These are phyloP conservation scores for Corchorus olitorius DNA, from an alignment of 345 rosid genomes.

Conservation along the genomic window DNA sequence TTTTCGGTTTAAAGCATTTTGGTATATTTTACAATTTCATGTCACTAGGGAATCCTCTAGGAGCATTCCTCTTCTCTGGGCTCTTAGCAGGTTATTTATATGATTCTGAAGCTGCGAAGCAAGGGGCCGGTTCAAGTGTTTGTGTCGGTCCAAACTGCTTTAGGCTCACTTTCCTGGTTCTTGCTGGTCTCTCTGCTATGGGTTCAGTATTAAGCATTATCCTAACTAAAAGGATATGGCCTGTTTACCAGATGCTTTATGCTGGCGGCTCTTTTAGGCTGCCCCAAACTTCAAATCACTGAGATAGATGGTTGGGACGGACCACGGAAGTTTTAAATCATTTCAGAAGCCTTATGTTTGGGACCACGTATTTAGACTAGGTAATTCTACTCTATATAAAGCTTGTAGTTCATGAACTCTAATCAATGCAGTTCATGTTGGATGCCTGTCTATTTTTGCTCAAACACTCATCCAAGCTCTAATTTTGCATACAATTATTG, in stretches of 20 bases:
- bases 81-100: conserved; percentile 61
- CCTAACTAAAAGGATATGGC: conserved; percentile 49
- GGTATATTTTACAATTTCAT: conserved; percentile 61
- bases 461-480: background rate
- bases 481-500: background rate
- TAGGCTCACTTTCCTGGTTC: conserved; percentile 60
- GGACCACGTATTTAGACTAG: background rate
- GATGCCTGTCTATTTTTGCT: conserved; percentile 1
- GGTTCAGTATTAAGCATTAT: conserved; percentile 50
- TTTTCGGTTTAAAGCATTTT: conserved; percentile 63
- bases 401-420: background rate
- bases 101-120: conserved; percentile 61
- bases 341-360: background rate
- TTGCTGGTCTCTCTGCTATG: conserved; percentile 50
- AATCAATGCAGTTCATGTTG: background rate
- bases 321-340: background rate
- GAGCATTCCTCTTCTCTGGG: conserved; percentile 67
- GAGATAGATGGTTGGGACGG: conserved; percentile 20
- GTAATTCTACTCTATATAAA: background rate
- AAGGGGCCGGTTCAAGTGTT: conserved; percentile 28
- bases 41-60: conserved; percentile 64
- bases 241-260: conserved; percentile 65
- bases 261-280: conserved; percentile 60
- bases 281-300: conserved; percentile 44
- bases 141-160: conserved; percentile 70